A percentile compares a stretch with the other conserved stretches of the same genome.
Conservation (phyloP, 352 stramenopile genomes). For the Phytophthora fragariae region DNA sequence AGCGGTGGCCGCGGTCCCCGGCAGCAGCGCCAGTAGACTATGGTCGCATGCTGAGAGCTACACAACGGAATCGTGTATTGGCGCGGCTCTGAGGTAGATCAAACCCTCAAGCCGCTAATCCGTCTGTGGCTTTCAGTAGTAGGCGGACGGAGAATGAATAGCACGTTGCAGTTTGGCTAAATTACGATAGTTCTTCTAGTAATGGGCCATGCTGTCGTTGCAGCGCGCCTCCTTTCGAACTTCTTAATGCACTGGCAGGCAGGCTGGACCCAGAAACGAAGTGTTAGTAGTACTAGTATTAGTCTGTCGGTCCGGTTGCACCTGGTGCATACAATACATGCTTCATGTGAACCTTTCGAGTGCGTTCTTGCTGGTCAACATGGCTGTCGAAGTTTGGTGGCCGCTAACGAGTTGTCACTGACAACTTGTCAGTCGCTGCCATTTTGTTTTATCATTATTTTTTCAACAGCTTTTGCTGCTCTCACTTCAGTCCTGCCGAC, state of each 20-base stretch:
- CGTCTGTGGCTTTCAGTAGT: conserved; percentile 26
- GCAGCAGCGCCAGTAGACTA: conserved; percentile 54
- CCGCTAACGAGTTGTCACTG: conserved; percentile 9
- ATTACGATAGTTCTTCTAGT: conserved; percentile 30
- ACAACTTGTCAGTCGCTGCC: conserved; percentile 22
- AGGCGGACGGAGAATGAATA: conserved; percentile 38
- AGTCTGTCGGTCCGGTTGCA: conserved; percentile 22
- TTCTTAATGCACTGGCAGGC: conserved; percentile 16
- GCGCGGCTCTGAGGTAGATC: conserved; percentile 24
- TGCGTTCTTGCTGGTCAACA: not conserved
- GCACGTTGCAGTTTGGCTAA: conserved; percentile 36
- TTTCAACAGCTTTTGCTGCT: conserved; percentile 18
- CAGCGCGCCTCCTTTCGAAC: conserved; percentile 16
- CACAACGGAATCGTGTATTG: conserved; percentile 24
- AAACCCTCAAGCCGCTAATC: conserved; percentile 18
- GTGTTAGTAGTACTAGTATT: conserved; percentile 39
- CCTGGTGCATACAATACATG: conserved; percentile 32
- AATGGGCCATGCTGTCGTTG: conserved; percentile 15
- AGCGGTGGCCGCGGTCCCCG: conserved; percentile 44
- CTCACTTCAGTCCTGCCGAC: conserved; percentile 3
- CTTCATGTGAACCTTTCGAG: conserved; percentile 14
- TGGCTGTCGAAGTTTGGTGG: not conserved
- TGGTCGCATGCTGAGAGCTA: conserved; percentile 31
- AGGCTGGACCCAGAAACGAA: conserved; percentile 28
- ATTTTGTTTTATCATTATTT: conserved; percentile 44